Conservation (phyloP, 2,329 filamentous ascomycete genomes). For the Neocatenulostroma microsporum region DNA sequence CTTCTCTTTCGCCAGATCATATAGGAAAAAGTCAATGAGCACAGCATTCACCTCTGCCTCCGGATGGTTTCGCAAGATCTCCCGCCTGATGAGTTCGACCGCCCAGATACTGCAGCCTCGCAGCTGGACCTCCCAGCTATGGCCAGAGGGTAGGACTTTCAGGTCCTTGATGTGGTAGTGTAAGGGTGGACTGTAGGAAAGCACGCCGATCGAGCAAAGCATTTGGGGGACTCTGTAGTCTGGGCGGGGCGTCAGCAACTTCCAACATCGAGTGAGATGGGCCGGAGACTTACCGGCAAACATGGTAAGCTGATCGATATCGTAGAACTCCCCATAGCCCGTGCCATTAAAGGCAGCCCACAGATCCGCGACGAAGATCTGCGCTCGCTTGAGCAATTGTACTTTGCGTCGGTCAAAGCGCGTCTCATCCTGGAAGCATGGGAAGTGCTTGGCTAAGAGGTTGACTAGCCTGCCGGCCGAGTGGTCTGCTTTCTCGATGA, state of each 20-base stretch:
- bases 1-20: constrained; percentile 84
- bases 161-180: constrained; percentile 60
- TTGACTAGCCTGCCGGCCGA: constrained; percentile 85
- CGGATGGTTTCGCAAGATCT: constrained; percentile 68
- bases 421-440: constrained; percentile 77
- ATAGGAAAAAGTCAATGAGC: constrained; percentile 93
- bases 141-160: constrained; percentile 61
- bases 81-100: constrained; percentile 75
- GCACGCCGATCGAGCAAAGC: constrained; percentile 69
- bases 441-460: constrained; percentile 70
- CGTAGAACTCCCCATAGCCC: constrained; percentile 69
- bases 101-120: constrained; percentile 91
- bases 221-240: constrained; percentile 97
- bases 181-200: constrained; percentile 76
- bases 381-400: constrained; percentile 83
- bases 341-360: constrained; percentile 92
- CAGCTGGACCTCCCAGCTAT: constrained; percentile 76
- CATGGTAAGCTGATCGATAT: constrained; percentile 96
- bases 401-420: constrained; percentile 66
- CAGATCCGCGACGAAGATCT: constrained; percentile 90
- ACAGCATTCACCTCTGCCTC: constrained; percentile 72
- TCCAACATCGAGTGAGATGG: background rate
- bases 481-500: constrained; percentile 64
- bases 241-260: constrained; percentile 18
- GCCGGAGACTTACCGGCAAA: constrained; percentile 58